Base-by-base conservation (phyloP, 495 filamentous ascomycete genomes). In the Barbatosphaeria neglecta region DNA sequence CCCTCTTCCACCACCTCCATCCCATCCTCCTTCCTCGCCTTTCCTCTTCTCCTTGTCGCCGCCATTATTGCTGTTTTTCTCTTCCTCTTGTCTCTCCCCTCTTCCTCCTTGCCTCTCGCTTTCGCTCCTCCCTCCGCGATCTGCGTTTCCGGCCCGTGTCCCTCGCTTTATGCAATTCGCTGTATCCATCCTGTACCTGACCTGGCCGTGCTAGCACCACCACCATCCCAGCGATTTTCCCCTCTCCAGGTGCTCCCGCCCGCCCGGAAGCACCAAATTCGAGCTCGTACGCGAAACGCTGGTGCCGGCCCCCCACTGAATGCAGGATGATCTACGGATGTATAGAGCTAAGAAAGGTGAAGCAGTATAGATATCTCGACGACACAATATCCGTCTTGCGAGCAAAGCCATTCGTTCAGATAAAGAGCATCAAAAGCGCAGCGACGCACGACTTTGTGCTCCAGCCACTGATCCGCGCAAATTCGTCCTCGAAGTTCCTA, bases 1-100 rank as follows among this genome's bases (percentile, higher is more conserved):
- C 60, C 49, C 58, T 60, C 50, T 54, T 51, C 46, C 43, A 41
- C 55, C 31, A n/a, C 31, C 31, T 35, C 13, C 31, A n/a, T 31
- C 28, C 16, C 16, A 35, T 35, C 45, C 43, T n/a, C 25, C n/a
- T 37, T 44, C 33, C 15, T 37, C 49, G 44, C 50, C 47, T 31
- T 45, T 43, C 37, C 33, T 42, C 44, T 47, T 45, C 45, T 41
- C 25, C 22, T 53, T 35, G 31, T 35, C 23, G 47, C 13, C 31
- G 31, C 31, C 31, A n/a, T 35, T n/a, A n/a, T 45, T 22, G 17
- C 28, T 37, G 42, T 37, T 47, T 17, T 41, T 33, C 42, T 35
- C 42, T 24, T 44, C 17, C 20, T 19, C 22, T 44, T 25, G 7
- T 43, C 23, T 38, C 37, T 39, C 37, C 17, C 20, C 24, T 33